phyloP scores from a whole-genome alignment of 148 eudicot genomes.

The Chenopodium album region DNA sequence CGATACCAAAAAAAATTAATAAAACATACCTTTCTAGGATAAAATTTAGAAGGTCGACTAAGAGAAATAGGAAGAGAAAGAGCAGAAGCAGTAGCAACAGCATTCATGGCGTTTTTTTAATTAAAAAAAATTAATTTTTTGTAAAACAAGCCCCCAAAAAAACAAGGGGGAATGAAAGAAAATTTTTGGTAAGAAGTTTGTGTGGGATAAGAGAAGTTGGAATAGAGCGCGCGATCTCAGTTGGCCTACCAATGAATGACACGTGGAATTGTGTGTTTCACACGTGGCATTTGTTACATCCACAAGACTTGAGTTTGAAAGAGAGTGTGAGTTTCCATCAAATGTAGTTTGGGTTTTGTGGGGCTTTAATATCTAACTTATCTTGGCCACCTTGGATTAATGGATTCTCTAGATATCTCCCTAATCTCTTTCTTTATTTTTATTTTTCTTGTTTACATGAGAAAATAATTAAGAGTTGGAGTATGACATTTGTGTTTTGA shows the following conservation, averaged over 20 bases:
- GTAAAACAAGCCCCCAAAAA: constrained; percentile 9
- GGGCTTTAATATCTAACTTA: constrained; percentile 22
- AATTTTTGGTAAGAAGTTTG: not conserved
- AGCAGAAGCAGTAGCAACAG: constrained; percentile 57
- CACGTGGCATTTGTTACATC: constrained; percentile 34
- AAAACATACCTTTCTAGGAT: constrained; percentile 44
- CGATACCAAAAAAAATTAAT: too few relatives aligned
- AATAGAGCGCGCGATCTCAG: constrained; percentile 50
- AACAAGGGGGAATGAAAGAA: not conserved
- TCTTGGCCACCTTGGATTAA: constrained; percentile 22
- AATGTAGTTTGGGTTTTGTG: not conserved
- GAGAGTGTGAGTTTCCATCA: not conserved
- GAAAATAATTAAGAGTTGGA: not conserved
- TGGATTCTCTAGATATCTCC: constrained; percentile 10
- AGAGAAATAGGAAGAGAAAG: constrained; percentile 64
- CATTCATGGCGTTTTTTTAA: constrained; percentile 46
- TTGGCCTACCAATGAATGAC: constrained; percentile 45
- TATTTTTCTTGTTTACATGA: not conserved
- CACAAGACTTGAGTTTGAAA: constrained; percentile 27
- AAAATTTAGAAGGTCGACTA: constrained; percentile 43
- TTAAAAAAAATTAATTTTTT: not conserved
- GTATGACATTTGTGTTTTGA: not conserved
- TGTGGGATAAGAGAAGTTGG: constrained; percentile 55
- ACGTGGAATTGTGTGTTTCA: constrained; percentile 39
- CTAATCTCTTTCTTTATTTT: not conserved